Base-by-base conservation (phyloP, 2,329 filamentous ascomycete species). In the Curvularia verruculosa region DNA sequence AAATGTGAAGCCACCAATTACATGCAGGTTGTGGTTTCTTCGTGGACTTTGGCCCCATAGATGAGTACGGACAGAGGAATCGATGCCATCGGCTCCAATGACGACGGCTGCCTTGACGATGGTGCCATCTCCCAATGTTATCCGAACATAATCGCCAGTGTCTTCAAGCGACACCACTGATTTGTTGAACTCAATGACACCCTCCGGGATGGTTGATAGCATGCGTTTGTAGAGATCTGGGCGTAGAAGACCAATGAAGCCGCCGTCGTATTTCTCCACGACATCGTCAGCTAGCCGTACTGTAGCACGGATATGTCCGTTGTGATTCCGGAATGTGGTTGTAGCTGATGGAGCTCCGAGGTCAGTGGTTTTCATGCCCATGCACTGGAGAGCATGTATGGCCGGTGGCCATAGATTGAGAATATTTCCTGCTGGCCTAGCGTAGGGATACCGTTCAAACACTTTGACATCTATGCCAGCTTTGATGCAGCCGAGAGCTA, bases 401-500 rank as follows among this genome's bases (percentile, higher is more conserved):
- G 40, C 40, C 3, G 40, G 40, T n/a, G 23, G 40, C 23, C 40
- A 43, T 24, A 26, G 23, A 7, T 43, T 43, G 40, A 43, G 40
- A 26, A 43, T 43, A 21, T 43, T 43, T 3, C 40, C 40, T 3
- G 40, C 19, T 43, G 40, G 40, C 12, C 40, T 43, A 18, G 23
- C 19, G 21, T 43, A 26, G 13, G 40, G 40, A 43, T 43, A 43
- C n/a, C 40, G 40, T 43, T 43, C 40, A 43, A 24, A 43, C 40
- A 43, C 40, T 13, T 43, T 43, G 40, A 43, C 40, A n/a, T 24
- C 23, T 12, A 43, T 43, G 21, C 23, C 23, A 3, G 21, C 40
- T 43, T 43, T 43, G 10, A 43, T 15, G 23, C 23, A 43, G 19
- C 23, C 40, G 13, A 43, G 40, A 1, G 40, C 40, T 43, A 43